Conservation (phyloP, 441 rosid genomes). For the Brassica balearica region DNA sequence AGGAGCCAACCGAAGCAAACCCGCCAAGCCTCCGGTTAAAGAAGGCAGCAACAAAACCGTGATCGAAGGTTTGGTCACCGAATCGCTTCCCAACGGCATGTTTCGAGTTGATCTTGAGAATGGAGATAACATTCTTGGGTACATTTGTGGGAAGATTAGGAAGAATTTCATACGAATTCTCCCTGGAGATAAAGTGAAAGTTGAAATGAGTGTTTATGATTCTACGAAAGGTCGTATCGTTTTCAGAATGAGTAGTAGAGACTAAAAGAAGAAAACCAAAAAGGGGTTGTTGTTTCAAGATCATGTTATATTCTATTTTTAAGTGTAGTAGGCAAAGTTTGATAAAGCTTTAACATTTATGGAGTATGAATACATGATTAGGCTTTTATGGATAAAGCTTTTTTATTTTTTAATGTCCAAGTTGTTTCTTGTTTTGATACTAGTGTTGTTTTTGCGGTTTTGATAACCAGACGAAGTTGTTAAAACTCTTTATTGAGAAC, state of each 20-base stretch:
- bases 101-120: slow-evolving; percentile 81
- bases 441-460: not conserved
- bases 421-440: not conserved
- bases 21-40: slow-evolving; percentile 45
- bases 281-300: not conserved
- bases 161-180: slow-evolving; percentile 79
- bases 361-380: not conserved
- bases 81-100: slow-evolving; percentile 92
- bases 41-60: slow-evolving; percentile 55
- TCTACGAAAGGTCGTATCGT: slow-evolving; percentile 78
- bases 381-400: not conserved
- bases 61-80: slow-evolving; percentile 74
- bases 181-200: slow-evolving; percentile 86
- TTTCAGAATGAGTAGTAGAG: slow-evolving; percentile 54
- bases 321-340: slow-evolving; percentile 37
- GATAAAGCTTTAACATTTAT: slow-evolving; percentile 15
- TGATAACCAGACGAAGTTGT: not conserved
- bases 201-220: slow-evolving; percentile 88
- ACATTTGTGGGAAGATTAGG: slow-evolving; percentile 85
- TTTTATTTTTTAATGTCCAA: not conserved
- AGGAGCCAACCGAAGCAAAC: slow-evolving; percentile 43
- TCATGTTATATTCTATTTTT: slow-evolving; percentile 6
- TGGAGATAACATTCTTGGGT: slow-evolving; percentile 73
- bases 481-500: not conserved
- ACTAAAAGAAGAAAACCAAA: slow-evolving; percentile 6